These are phyloP conservation scores for Dovyalis caffra DNA, from an alignment of 345 rosid genomes.

Conservation along the genomic window DNA sequence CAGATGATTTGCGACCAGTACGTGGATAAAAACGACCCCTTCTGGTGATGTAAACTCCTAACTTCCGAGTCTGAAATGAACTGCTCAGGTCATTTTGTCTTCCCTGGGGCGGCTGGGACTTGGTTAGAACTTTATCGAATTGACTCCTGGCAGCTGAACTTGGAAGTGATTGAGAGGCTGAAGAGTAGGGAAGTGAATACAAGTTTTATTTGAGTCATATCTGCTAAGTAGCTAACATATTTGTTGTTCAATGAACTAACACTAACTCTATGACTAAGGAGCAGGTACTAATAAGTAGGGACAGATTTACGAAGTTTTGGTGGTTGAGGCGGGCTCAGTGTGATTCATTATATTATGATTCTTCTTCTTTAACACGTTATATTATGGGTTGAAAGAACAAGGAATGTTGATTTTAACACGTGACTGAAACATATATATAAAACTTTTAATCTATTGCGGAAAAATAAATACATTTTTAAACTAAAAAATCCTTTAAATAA, in stretches of 20 bases:
- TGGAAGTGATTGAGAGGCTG: conserved; percentile 16
- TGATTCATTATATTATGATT: too few species aligned
- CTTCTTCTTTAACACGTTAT: too few species aligned
- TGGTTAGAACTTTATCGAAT: not conserved
- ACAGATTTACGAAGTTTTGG: not conserved
- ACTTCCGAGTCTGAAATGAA: not conserved
- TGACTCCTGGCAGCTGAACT: conserved; percentile 2
- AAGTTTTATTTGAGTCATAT: conserved; percentile 9
- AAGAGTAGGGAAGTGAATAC: conserved; percentile 3
- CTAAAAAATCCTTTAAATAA: too few species aligned
- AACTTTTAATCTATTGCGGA: too few species aligned
- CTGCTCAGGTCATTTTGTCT: not conserved
- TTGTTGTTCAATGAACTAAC: not conserved
- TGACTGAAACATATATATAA: too few species aligned
- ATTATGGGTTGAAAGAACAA: too few species aligned
- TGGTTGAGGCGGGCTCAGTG: too few species aligned
- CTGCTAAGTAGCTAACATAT: not conserved
- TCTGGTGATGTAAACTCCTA: conserved; percentile 10
- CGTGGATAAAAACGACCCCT: not conserved
- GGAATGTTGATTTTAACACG: too few species aligned
- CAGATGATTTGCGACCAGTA: conserved; percentile 9
- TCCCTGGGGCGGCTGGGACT: not conserved
- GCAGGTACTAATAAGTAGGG: not conserved
- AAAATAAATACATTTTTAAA: too few species aligned
- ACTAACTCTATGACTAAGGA: not conserved